Conservation (phyloP, 306 rosid species). For the apple (Malus domestica) region DNA sequence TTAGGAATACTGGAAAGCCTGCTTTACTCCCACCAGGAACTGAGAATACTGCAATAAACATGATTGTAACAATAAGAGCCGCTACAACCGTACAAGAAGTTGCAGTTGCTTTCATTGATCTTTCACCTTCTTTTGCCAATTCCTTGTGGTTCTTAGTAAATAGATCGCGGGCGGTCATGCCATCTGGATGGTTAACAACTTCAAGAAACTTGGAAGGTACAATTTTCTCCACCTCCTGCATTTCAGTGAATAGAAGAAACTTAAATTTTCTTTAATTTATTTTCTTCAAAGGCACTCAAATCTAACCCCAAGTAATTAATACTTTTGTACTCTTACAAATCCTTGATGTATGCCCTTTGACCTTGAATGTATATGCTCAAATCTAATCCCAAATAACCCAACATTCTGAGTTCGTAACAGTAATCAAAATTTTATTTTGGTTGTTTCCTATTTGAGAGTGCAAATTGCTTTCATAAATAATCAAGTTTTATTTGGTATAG, state of each 20-base stretch:
- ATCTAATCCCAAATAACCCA: not conserved
- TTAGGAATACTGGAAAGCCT: not conserved
- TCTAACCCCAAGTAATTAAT: no score
- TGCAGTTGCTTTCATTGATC: conserved; percentile 40
- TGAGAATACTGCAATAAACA: conserved; percentile 33
- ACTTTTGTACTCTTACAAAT: no score
- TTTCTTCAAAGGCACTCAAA: not conserved
- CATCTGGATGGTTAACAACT: not conserved
- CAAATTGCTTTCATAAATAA: no score
- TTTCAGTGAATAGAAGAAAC: not conserved
- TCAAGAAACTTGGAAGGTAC: not conserved
- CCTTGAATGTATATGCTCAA: no score
- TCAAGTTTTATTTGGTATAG: no score
- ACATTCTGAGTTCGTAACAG: no score
- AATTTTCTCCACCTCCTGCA: not conserved
- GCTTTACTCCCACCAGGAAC: conserved; percentile 31
- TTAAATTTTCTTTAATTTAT: no score
- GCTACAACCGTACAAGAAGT: conserved; percentile 37
- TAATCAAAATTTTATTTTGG: no score
- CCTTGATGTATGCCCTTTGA: not conserved
- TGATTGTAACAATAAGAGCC: conserved; percentile 34
- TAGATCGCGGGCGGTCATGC: conserved; percentile 15
- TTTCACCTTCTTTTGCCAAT: conserved; percentile 19
- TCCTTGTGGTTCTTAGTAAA: conserved; percentile 28
- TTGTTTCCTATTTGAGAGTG: no score